Conservation (phyloP, 306 rosid species). For the Gleditsia sinensis region DNA sequence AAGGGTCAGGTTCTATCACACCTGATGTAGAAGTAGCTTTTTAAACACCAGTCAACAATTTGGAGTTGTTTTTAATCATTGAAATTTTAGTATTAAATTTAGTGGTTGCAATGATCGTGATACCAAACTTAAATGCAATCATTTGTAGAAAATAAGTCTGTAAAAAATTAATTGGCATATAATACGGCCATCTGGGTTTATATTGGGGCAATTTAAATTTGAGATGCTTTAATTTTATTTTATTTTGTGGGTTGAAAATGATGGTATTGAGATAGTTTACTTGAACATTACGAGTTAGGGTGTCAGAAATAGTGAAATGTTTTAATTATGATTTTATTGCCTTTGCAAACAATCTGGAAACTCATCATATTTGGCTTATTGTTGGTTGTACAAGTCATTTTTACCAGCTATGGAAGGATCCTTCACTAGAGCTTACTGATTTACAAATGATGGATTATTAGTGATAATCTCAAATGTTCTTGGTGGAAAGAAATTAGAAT, state of each 20-base stretch:
- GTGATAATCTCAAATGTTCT: no score
- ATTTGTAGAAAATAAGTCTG: not conserved
- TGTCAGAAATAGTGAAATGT: no score
- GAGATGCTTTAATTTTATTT: no score
- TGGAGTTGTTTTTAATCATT: not conserved
- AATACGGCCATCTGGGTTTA: not conserved
- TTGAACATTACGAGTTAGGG: no score
- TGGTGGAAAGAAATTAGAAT: no score
- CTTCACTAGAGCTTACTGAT: no score
- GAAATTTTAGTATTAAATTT: not conserved
- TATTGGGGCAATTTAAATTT: not conserved
- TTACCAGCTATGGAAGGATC: no score
- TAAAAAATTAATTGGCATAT: not conserved
- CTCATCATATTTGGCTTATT: constrained; percentile 22
- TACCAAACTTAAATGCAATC: no score
- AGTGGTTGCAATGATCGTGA: not conserved
- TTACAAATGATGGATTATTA: no score
- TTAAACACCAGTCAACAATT: not conserved
- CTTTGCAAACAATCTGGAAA: not conserved
- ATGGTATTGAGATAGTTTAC: no score
- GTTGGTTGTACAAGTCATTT: constrained; percentile 62
- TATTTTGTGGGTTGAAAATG: no score
- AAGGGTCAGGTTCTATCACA: not conserved
- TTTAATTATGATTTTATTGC: not conserved
- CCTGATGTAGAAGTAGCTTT: not conserved